A percentile compares a stretch with the other conserved stretches of the same genome.
Evolutionary conservation across 306 rosid genomes (phyloP).

Genomic region (Begonia loranthoides): DNA sequence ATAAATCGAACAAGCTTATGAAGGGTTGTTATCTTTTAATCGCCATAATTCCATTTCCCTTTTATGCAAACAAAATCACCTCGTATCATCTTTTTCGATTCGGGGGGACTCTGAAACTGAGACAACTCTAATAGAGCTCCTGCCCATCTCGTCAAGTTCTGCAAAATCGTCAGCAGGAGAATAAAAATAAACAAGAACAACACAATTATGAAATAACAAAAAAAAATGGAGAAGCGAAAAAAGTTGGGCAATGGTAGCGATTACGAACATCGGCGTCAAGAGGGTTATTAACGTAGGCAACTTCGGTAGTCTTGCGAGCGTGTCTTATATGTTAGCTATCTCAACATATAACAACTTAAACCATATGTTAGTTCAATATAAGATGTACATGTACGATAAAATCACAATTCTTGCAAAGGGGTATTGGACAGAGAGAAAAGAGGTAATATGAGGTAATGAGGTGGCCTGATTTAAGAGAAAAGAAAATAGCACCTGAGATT

Average conservation of each 20-base stretch:
- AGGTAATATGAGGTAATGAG: too few relatives aligned
- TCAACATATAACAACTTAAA: too few relatives aligned
- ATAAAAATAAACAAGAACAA: background rate
- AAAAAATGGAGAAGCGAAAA: background rate
- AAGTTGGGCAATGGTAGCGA: background rate
- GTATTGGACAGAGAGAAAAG: too few relatives aligned
- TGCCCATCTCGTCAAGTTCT: conserved; percentile 91
- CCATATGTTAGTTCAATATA: too few relatives aligned
- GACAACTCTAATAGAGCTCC: conserved; percentile 75
- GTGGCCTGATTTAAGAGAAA: too few relatives aligned
- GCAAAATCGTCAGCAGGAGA: background rate
- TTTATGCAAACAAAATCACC: conserved; percentile 20
- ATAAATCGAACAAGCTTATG: too few relatives aligned
- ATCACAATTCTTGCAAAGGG: too few relatives aligned
- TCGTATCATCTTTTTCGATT: conserved; percentile 48
- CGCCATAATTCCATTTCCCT: background rate
- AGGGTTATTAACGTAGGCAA: conserved; percentile 40
- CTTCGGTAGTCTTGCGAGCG: conserved; percentile 61
- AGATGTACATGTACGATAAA: too few relatives aligned
- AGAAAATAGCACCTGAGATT: too few relatives aligned
- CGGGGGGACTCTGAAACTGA: conserved; percentile 52
- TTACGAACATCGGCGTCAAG: conserved; percentile 60
- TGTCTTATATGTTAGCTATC: too few relatives aligned
- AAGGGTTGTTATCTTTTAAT: background rate
- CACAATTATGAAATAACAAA: background rate